Conservation (phyloP, 441 rosid species). For the Pelargonium cotyledonis region DNA sequence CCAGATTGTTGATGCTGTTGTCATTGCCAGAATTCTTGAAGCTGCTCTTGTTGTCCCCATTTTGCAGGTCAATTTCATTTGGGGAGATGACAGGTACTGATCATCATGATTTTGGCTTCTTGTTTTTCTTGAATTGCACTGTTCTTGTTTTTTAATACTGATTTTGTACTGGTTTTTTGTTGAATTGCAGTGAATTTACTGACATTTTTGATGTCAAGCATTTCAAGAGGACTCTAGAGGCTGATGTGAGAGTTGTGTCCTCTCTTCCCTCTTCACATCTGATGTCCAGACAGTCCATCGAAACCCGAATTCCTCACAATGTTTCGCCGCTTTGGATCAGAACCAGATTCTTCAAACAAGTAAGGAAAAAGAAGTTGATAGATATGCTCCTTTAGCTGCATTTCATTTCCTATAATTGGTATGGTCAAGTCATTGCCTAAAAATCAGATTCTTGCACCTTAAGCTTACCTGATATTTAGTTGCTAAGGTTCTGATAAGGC, state of each 20-base stretch:
- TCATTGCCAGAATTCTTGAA: conserved; percentile 69
- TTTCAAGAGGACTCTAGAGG: conserved; percentile 57
- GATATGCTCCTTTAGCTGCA: no score
- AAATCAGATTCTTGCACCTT: no score
- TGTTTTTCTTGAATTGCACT: no score
- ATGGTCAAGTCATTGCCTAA: no score
- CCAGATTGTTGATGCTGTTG: conserved; percentile 76
- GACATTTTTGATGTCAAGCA: conserved; percentile 63
- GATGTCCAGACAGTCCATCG: conserved; percentile 50
- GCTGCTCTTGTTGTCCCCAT: conserved; percentile 71
- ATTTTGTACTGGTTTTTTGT: not conserved
- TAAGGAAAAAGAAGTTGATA: conserved; percentile 13
- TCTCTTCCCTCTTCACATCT: conserved; percentile 68
- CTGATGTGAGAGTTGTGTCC: conserved; percentile 61
- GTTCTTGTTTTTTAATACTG: not conserved
- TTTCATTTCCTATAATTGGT: no score
- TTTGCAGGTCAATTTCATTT: conserved; percentile 60
- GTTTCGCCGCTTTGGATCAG: conserved; percentile 74
- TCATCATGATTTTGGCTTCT: not conserved
- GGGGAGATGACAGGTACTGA: conserved; percentile 74
- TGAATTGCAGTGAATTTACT: conserved; percentile 53
- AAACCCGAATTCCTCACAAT: conserved; percentile 51
- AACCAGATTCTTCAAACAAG: conserved; percentile 53
- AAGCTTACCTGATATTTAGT: no score
- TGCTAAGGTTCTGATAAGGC: no score